Evolutionary conservation across 306 rosid species (phyloP).

Genomic region (Cercis canadensis): DNA sequence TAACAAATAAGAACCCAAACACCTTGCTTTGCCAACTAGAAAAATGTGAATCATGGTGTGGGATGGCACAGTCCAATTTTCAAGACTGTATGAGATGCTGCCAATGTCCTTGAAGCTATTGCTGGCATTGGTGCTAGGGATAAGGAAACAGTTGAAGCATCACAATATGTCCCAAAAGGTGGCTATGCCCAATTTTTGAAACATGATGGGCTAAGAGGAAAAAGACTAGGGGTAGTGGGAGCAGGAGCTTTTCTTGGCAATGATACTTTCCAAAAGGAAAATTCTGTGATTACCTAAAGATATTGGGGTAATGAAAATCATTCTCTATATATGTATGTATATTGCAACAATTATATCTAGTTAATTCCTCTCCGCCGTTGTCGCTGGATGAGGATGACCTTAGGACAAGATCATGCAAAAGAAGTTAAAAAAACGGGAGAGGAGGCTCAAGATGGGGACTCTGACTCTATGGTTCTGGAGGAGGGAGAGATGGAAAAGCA

Average conservation of each 20-base stretch:
- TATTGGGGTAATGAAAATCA: conserved; percentile 63
- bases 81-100: conserved; percentile 75
- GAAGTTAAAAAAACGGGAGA: too few relatives aligned
- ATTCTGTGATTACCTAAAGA: conserved; percentile 49
- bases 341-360: too few relatives aligned
- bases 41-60: too few relatives aligned
- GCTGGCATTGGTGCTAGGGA: conserved; percentile 54
- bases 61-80: conserved; percentile 63
- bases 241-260: conserved; percentile 42
- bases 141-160: conserved; percentile 49
- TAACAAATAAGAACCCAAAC: too few relatives aligned
- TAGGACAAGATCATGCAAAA: too few relatives aligned
- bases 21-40: too few relatives aligned
- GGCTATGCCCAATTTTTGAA: conserved; percentile 65
- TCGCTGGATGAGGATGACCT: too few relatives aligned
- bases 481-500: too few relatives aligned
- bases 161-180: conserved; percentile 55
- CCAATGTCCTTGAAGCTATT: conserved; percentile 64
- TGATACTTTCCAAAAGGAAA: conserved; percentile 27
- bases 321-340: too few relatives aligned
- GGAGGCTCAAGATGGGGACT: too few relatives aligned
- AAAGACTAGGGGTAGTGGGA: conserved; percentile 67
- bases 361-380: too few relatives aligned
- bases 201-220: conserved; percentile 57
- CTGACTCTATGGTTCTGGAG: too few relatives aligned